Evolutionary conservation across 208 protist species (phyloP).

Genomic region (Zelonia costaricensis): DNA sequence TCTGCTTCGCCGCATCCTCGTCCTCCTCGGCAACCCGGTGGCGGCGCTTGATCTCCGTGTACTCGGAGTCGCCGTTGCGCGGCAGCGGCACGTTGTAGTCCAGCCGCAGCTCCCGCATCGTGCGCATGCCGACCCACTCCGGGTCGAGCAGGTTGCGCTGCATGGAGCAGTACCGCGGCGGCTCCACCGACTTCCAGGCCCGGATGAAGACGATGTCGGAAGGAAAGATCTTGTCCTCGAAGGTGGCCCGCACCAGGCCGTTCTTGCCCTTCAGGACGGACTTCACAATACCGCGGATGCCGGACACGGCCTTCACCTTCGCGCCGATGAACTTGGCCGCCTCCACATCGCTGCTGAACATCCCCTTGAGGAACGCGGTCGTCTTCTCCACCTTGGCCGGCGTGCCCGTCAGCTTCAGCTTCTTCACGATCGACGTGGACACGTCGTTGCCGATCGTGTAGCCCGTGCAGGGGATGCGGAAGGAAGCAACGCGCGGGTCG

Average conservation of each 20-base stretch:
- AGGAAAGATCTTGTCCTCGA: constrained; percentile 99
- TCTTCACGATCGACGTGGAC: constrained; percentile 97
- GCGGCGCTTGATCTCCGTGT: constrained; percentile 86
- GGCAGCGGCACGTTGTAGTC: constrained; percentile 63
- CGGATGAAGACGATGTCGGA: constrained; percentile 99
- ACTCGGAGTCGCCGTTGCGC: constrained; percentile 69
- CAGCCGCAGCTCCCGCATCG: constrained; percentile 86
- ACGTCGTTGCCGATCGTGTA: constrained; percentile 97
- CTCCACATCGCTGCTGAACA: constrained; percentile 95
- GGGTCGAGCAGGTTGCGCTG: constrained; percentile 90
- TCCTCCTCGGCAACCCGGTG: constrained; percentile 61
- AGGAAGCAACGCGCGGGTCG: constrained; percentile 64
- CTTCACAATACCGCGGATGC: constrained; percentile 99
- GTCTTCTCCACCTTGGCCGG: constrained; percentile 98
- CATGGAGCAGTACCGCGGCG: constrained; percentile 97
- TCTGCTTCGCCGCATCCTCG: constrained; percentile 34
- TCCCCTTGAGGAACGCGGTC: constrained; percentile 98
- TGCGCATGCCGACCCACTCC: constrained; percentile 84
- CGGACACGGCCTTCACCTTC: constrained; percentile 97
- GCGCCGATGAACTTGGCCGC: constrained; percentile 99
- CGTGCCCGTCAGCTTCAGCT: constrained; percentile 98
- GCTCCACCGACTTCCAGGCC: constrained; percentile 97
- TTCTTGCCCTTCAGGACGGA: constrained; percentile 92
- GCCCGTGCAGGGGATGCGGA: constrained; percentile 96
- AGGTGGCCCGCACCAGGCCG: constrained; percentile 97